Evolutionary conservation across 73 alveolate genomes (phyloP), one percentile per base, ranked within the genome.

Genomic region (Paramecium octaurelia): DNA sequence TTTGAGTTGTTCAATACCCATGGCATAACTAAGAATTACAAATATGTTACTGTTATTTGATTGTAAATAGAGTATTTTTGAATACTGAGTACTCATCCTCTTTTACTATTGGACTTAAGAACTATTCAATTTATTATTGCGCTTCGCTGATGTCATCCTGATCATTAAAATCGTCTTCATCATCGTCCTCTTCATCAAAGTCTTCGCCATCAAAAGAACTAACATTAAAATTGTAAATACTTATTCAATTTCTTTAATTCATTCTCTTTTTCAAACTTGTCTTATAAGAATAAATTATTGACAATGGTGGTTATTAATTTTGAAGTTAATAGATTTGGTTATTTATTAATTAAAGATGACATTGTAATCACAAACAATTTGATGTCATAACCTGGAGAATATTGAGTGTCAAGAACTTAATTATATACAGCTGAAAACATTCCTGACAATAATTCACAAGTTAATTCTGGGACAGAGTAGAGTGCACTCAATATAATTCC

Each of bases 401-500:
- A 80, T 43, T 80, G 12, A 6, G 34, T 46, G 5, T 43, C 46
- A 8, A 80, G 20, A 8, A 80, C 43, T 42, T 44, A 12, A 46
- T 23, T 40, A 80, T 31, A 46, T 5, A 80, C 50, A 42, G 38
- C 46, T 43, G 16, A n/a, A 42, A 42, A 80, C 42, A 80, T 80
- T 12, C 57, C 70, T 12, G 46, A 8, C 29, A 80, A 80, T 48
- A 80, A 3, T 42, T 42, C 57, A 44, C 16, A 42, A 24, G 91
- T 80, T 23, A 42, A 44, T 80, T 80, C 46, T 14, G 75, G 76
- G 4, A 80, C 50, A 10, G 75, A 8, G 44, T 80, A 80, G 1
- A 80, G 75, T 23, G 91, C 70, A 80, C 91, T 80, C 24, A 80
- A 80, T 23, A 80, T 9, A 38, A 80, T 80, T 80, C 91, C 91